These are phyloP conservation scores for Lasiosphaeriaceae sp. DNA, from an alignment of 495 filamentous ascomycete species.

Conservation along the genomic window DNA sequence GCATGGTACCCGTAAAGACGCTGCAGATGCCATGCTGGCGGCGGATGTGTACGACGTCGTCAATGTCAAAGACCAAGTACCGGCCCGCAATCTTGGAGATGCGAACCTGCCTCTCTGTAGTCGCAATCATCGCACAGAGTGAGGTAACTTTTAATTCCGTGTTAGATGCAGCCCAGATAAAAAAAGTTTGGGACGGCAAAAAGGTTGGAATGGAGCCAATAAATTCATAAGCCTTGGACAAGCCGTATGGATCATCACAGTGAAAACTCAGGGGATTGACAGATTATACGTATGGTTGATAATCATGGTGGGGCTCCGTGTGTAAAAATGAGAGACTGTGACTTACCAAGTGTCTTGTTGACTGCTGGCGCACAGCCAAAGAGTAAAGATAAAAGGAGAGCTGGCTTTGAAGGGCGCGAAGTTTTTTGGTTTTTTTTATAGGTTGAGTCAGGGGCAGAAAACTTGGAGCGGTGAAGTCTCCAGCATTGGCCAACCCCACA, in stretches of 20 bases:
- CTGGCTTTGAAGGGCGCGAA: background rate
- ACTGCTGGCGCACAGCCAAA: slow-evolving; percentile 17
- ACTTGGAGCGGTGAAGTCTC: slow-evolving; percentile 10
- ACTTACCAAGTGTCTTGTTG: slow-evolving; percentile 22
- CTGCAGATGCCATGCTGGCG: slow-evolving; percentile 81
- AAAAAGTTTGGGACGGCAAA: background rate
- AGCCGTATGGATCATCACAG: slow-evolving; percentile 33
- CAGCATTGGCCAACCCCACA: slow-evolving; percentile 6
- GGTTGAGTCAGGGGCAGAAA: slow-evolving; percentile 8
- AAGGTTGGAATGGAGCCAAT: slow-evolving; percentile 4
- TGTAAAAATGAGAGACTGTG: background rate
- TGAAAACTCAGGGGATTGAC: slow-evolving; percentile 40
- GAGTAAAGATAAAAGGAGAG: slow-evolving; percentile 10
- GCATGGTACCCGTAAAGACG: slow-evolving; percentile 79
- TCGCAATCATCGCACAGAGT: slow-evolving; percentile 20
- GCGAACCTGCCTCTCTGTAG: slow-evolving; percentile 48
- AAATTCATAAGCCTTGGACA: slow-evolving; percentile 32
- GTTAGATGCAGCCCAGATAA: slow-evolving; percentile 18
- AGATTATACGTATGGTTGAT: slow-evolving; percentile 31
- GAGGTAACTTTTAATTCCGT: slow-evolving; percentile 1
- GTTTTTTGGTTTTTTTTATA: slow-evolving; percentile 16
- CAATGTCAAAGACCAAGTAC: slow-evolving; percentile 85
- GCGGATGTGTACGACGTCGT: slow-evolving; percentile 76
- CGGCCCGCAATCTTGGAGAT: slow-evolving; percentile 77
- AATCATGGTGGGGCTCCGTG: slow-evolving; percentile 29